Conservation (phyloP, 768 basidiomycete genomes). For the Sarcodon sp. region DNA sequence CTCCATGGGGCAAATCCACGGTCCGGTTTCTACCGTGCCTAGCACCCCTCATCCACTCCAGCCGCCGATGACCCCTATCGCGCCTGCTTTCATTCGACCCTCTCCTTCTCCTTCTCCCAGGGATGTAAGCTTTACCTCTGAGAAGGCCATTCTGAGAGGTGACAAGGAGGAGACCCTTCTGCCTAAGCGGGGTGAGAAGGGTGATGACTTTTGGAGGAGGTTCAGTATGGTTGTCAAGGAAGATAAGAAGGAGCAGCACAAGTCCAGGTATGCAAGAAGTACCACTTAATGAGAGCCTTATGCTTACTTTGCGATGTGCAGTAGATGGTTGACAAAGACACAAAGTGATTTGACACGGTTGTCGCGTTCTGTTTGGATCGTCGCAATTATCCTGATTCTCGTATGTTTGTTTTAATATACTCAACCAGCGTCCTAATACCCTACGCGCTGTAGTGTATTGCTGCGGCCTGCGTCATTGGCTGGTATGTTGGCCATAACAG, state of each 20-base stretch:
- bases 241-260: conserved; percentile 32
- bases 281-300: background rate
- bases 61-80: conserved; percentile 69
- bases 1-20: conserved; percentile 18
- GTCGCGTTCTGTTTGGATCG: conserved; percentile 58
- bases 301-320: conserved; percentile 11
- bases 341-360: conserved; percentile 36
- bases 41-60: conserved; percentile 60
- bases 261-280: conserved; percentile 25
- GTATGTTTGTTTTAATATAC: conserved; percentile 20
- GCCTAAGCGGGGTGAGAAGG: conserved; percentile 55
- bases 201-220: conserved; percentile 79
- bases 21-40: conserved; percentile 24
- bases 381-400: conserved; percentile 45
- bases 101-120: conserved; percentile 19
- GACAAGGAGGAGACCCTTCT: conserved; percentile 55
- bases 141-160: conserved; percentile 51
- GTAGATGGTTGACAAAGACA: conserved; percentile 59
- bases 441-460: conserved; percentile 25
- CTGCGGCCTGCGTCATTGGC: conserved; percentile 45
- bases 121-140: conserved; percentile 36
- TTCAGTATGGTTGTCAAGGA: conserved; percentile 77
- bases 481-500: conserved; percentile 43
- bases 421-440: background rate
- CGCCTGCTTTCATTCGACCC: conserved; percentile 65